These are phyloP conservation scores for Apiospora marii DNA, from an alignment of 2,329 filamentous ascomycete genomes.

Conservation along the genomic window DNA sequence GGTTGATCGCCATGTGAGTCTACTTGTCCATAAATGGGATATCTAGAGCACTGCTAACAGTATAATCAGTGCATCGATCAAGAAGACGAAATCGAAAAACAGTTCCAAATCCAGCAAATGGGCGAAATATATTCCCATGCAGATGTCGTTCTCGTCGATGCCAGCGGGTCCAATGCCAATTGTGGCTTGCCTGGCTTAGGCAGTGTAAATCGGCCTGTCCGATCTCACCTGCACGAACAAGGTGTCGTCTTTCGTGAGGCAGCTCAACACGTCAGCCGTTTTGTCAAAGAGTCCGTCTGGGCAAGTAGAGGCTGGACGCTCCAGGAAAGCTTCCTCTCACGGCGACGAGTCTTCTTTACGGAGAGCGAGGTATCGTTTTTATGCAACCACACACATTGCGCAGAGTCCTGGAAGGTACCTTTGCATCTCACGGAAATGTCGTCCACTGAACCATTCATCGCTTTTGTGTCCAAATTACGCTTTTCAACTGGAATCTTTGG, in stretches of 20 bases:
- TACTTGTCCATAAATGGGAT: no score
- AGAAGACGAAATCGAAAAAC: not conserved
- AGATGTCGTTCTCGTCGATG: not conserved
- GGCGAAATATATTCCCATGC: not conserved
- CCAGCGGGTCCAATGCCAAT: not conserved
- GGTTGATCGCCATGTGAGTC: constrained; percentile 9
- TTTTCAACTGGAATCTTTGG: no score
- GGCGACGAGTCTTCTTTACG: not conserved
- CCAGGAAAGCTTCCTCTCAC: not conserved
- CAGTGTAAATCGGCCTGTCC: not conserved
- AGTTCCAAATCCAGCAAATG: not conserved
- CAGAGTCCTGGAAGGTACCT: not conserved
- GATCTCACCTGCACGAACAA: no score
- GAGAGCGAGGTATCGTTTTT: not conserved
- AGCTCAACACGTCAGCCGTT: not conserved
- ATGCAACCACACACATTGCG: not conserved
- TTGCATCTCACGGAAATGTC: not conserved
- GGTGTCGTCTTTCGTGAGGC: not conserved
- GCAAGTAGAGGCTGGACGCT: not conserved
- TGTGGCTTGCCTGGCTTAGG: constrained; percentile 1
- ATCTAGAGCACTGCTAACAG: not conserved
- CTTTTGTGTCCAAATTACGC: no score
- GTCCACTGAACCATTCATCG: not conserved
- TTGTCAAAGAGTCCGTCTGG: not conserved
- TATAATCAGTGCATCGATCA: not conserved